Conservation (phyloP, 2,329 filamentous ascomycete genomes). For the Cordyceps fumosorosea region DNA sequence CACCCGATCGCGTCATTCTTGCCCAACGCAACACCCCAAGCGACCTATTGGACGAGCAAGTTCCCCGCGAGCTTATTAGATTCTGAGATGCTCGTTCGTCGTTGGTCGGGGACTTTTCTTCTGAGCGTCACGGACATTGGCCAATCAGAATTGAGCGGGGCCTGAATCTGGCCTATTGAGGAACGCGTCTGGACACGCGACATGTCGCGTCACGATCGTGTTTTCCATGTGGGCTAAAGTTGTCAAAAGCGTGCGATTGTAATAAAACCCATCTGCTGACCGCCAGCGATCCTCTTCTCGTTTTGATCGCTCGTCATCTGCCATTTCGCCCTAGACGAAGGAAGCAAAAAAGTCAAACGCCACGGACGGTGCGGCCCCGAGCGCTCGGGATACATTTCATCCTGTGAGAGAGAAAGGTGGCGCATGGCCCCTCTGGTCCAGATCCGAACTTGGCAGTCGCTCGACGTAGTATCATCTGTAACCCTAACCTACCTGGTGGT, state of each 20-base stretch:
- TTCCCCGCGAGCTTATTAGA: not conserved
- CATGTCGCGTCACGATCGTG: slow-evolving; percentile 7
- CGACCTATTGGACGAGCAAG: not conserved
- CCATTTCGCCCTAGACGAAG: not conserved
- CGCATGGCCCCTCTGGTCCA: slow-evolving; percentile 4
- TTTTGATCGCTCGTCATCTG: not conserved
- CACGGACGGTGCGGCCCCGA: not conserved
- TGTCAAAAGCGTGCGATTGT: not conserved
- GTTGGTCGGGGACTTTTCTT: not conserved
- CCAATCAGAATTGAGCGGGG: not conserved
- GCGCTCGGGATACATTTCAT: not conserved
- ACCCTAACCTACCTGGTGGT: slow-evolving; percentile 6
- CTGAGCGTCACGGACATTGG: not conserved
- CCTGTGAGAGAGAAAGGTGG: not conserved
- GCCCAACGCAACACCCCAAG: no score
- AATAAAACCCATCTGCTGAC: not conserved
- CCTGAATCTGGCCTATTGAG: not conserved
- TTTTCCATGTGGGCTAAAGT: not conserved
- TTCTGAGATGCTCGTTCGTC: not conserved
- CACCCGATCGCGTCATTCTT: no score
- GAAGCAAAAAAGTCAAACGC: not conserved
- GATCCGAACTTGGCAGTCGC: not conserved
- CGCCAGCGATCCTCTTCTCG: not conserved
- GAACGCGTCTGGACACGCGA: slow-evolving; percentile 8
- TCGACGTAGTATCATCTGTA: not conserved